A percentile compares a stretch with the other conserved stretches of the same genome.
phyloP scores from a whole-genome alignment of 805 yeast species.

The Wickerhamomyces chambardii region DNA sequence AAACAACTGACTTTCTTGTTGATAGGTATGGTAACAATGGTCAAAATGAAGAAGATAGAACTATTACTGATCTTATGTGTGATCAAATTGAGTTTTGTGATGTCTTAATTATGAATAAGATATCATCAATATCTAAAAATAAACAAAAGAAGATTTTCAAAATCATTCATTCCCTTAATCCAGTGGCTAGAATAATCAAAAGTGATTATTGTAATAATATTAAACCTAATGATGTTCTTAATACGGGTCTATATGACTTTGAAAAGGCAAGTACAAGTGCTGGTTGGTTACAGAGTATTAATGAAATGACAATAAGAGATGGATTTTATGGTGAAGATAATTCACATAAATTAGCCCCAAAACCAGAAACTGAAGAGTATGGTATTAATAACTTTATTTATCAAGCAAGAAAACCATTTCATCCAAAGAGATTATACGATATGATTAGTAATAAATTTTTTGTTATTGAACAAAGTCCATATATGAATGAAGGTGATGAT shows the following conservation, averaged over 20 bases:
- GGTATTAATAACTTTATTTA: conserved; percentile 35
- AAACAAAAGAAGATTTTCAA: conserved; percentile 19
- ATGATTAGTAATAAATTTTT: conserved; percentile 27
- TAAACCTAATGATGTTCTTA: conserved; percentile 24
- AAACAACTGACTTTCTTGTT: conserved; percentile 31
- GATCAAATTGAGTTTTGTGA: conserved; percentile 40
- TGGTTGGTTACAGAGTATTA: conserved; percentile 34
- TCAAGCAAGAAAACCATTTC: conserved; percentile 31
- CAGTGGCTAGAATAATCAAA: conserved; percentile 35
- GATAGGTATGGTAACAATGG: conserved; percentile 31
- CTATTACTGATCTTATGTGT: conserved; percentile 34
- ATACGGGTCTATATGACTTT: conserved; percentile 28
- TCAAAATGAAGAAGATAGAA: conserved; percentile 31
- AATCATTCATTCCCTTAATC: conserved; percentile 28
- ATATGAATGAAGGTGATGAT: conserved; percentile 9
- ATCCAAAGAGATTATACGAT: conserved; percentile 31
- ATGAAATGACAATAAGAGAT: conserved; percentile 27
- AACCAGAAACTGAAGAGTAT: conserved; percentile 37
- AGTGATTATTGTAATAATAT: conserved; percentile 29
- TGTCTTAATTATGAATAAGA: conserved; percentile 32
- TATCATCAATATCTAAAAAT: conserved; percentile 19
- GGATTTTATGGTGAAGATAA: conserved; percentile 18
- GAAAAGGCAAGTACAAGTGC: conserved; percentile 33
- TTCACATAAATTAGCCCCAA: conserved; percentile 23
- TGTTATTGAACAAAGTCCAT: conserved; percentile 9